Base-by-base conservation (phyloP, 345 rosid species). In the sweet orange (Citrus sinensis) region DNA sequence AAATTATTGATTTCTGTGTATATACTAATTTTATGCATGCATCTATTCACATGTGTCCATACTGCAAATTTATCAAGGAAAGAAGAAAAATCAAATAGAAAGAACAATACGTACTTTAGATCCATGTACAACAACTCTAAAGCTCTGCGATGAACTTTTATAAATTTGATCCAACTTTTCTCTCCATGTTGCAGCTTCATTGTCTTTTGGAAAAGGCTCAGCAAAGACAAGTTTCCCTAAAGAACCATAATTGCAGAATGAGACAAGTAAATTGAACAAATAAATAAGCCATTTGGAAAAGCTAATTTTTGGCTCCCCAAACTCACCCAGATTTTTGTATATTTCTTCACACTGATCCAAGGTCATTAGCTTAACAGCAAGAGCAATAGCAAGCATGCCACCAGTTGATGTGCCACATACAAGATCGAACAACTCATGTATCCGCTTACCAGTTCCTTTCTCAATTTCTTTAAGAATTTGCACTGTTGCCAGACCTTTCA, bases 371-470 rank as follows among this genome's bases (percentile, higher is more conserved):
- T 94, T 94, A 78, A 96, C 89, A 82, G 93, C 95, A 79, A 96
- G 98, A 75, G 98, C 98, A 86, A 92, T 85, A 70, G 99, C 99
- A 40, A 96, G 91, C 99, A 96, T 96, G 77, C 99, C 99, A 70
- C 99, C 98, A 4, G 98, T 96, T 81, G 99, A 96, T 81, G 99
- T 94, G 86, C 99, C 99, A 76, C 99, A 94, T 76, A 94, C 85
- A 82, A 96, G 98, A 82, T 96, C 98, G 59, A 96, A 96, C 76
- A 96, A 84, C 87, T 96, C 99, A 87, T 96, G 98, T 81, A 96
- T 94, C 80, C 84, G 90, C 85, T 94, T 96, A 79, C 98, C 98
- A 77, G 98, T 90, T 72, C 98, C 95, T 86, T 90, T 94, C 83
- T 96, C 99, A 85, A 94, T 94, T 86, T 92, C 97, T 85, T 94